A percentile compares a stretch with the other conserved stretches of the same genome.
Evolutionary conservation across 2,329 filamentous ascomycete species (phyloP).

Genomic region (Arthrobotrys conoides): DNA sequence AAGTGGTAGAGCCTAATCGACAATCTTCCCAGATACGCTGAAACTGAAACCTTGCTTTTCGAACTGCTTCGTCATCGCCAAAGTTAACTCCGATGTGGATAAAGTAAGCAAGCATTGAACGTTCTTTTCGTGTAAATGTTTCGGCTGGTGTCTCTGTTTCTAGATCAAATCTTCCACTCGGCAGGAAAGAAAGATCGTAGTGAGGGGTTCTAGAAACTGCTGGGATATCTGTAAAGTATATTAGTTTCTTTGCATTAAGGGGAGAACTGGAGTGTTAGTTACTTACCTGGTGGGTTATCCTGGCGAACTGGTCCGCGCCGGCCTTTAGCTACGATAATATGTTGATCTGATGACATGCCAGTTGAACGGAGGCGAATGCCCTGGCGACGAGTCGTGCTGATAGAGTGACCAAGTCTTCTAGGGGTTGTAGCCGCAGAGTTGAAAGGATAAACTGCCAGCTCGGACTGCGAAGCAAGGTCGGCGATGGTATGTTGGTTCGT

Average conservation of each 20-base stretch:
- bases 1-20: not conserved
- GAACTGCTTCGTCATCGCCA: not conserved
- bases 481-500: not conserved
- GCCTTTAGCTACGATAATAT: not conserved
- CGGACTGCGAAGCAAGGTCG: not conserved
- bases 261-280: not conserved
- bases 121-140: not conserved
- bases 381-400: not conserved
- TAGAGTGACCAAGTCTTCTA: not conserved
- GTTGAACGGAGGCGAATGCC: not conserved
- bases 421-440: too few species aligned
- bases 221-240: not conserved
- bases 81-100: slow-evolving; percentile 3
- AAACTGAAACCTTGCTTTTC: not conserved
- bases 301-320: not conserved
- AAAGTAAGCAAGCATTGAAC: slow-evolving; percentile 13
- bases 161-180: not conserved
- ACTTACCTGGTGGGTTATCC: not conserved
- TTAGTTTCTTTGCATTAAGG: not conserved
- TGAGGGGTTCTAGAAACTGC: not conserved
- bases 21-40: slow-evolving; percentile 18
- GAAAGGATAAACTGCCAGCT: not conserved
- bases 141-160: not conserved
- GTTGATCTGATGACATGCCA: not conserved
- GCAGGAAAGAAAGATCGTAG: slow-evolving; percentile 13